Base-by-base conservation (phyloP, 371 early-diverging fungal species). In the Mucor piriformis region DNA sequence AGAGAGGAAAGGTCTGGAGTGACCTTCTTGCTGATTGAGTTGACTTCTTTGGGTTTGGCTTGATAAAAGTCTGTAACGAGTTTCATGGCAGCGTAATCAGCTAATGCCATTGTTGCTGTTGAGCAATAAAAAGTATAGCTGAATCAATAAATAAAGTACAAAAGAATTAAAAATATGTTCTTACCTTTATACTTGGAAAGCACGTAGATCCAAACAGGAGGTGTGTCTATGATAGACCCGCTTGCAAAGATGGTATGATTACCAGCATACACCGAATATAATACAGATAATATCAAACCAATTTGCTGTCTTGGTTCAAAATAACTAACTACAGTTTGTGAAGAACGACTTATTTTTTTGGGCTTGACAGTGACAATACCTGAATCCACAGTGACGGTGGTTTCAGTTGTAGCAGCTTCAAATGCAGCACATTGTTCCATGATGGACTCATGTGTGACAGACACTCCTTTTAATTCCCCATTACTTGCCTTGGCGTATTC, bases 301-400 rank as follows among this genome's bases (percentile, higher is more conserved):
- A 92, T 75, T 63, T 93, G 92, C 56, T 92, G 92, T 15, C 95
- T 79, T 5, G 93, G 92, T 59, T 95, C 95, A 34, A 92, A 77
- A 67, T 86, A 85, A 5, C 74, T 81, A 35, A 91, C 67, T 10
- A 92, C 72, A 3, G 76, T 78, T 16, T 88, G 86, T 23, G 60
- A 37, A 4, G 44, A 35, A 10, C 54, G 51, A 13, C 37, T 51
- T 15, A 37, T 57, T 25, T 49, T 43, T 8, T 57, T 50, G 13
- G 71, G 66, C 32, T 59, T 51, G 11, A 59, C 55, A 27, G 34
- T 55, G 3, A 63, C 37, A 24, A 27, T 46, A 24, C 33, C 61
- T 0, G 43, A 25, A 0, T 50, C 37, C 15, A 49, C 57, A 4
- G 38, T 46, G 10, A 62, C 29, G 7, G 46, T 56, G 1, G 70